phyloP scores from a whole-genome alignment of 768 basidiomycete genomes.

The Tephrocybe sp. region DNA sequence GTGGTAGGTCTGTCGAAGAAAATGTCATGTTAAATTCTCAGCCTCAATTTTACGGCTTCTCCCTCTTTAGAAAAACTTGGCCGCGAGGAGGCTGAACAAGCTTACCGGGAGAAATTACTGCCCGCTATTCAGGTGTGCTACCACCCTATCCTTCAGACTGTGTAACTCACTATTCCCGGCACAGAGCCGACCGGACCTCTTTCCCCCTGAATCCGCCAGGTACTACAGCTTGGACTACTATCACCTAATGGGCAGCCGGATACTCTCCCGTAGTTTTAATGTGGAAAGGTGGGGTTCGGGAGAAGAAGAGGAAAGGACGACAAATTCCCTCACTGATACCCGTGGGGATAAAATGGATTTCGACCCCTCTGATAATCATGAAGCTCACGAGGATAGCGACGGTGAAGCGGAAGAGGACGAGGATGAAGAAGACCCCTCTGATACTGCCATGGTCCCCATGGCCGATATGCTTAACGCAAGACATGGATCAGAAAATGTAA shows the following conservation, averaged over 20 bases:
- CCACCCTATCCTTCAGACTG: slow-evolving; percentile 3
- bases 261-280: slow-evolving; percentile 89
- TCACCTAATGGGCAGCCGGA: slow-evolving; percentile 88
- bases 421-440: slow-evolving; percentile 45
- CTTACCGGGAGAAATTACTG: slow-evolving; percentile 62
- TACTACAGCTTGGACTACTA: slow-evolving; percentile 72
- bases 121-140: slow-evolving; percentile 68
- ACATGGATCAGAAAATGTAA: slow-evolving; percentile 79
- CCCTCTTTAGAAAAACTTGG: slow-evolving; percentile 74
- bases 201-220: slow-evolving; percentile 45
- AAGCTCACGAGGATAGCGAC: slow-evolving; percentile 20
- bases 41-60: slow-evolving; percentile 6
- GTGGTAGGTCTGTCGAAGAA: slow-evolving; percentile 65
- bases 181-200: slow-evolving; percentile 71
- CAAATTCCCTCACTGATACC: slow-evolving; percentile 26
- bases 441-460: slow-evolving; percentile 91
- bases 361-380: slow-evolving; percentile 24
- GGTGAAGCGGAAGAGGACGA: slow-evolving; percentile 44
- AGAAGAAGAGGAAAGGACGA: slow-evolving; percentile 26
- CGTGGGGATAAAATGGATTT: slow-evolving; percentile 42
- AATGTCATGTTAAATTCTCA: not conserved
- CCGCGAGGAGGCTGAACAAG: slow-evolving; percentile 72
- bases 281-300: slow-evolving; percentile 60
- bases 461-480: slow-evolving; percentile 95
- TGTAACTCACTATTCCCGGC: not conserved